Evolutionary conservation across 495 filamentous ascomycete genomes (phyloP).

Genomic region (Xylaria nigripes): DNA sequence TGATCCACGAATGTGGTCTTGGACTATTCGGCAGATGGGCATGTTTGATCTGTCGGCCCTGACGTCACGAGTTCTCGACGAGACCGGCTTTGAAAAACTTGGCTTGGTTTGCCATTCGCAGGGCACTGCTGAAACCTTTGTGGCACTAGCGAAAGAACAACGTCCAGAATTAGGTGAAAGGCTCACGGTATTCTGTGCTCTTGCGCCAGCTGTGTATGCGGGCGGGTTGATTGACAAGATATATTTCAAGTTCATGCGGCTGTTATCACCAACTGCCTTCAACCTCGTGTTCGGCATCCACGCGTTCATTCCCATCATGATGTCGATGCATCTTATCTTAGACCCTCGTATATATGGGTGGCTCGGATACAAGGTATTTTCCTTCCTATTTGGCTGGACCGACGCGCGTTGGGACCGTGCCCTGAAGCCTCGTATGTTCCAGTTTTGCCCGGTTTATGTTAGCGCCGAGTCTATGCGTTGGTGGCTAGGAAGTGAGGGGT

Average conservation of each 20-base stretch:
- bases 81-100: constrained; percentile 77
- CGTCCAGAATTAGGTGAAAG: constrained; percentile 77
- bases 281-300: constrained; percentile 84
- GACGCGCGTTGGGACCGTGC: constrained; percentile 80
- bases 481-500: constrained; percentile 91
- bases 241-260: constrained; percentile 88
- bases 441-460: constrained; percentile 86
- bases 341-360: constrained; percentile 66
- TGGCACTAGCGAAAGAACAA: constrained; percentile 87
- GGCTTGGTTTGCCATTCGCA: constrained; percentile 85
- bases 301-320: constrained; percentile 93
- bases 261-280: constrained; percentile 69
- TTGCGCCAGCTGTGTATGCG: constrained; percentile 87
- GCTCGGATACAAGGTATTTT: constrained; percentile 84
- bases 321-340: constrained; percentile 64
- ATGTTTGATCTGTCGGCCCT: constrained; percentile 84
- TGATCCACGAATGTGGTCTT: constrained; percentile 94
- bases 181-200: constrained; percentile 85
- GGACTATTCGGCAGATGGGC: constrained; percentile 95
- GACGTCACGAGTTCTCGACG: constrained; percentile 69
- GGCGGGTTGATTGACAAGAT: constrained; percentile 77
- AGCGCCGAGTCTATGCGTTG: constrained; percentile 87
- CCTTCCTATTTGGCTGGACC: constrained; percentile 84
- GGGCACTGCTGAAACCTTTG: constrained; percentile 83
- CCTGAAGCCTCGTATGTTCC: constrained; percentile 76